Evolutionary conservation across 2,329 filamentous ascomycete genomes (phyloP).

Genomic region (Dichotomopilus funicola): DNA sequence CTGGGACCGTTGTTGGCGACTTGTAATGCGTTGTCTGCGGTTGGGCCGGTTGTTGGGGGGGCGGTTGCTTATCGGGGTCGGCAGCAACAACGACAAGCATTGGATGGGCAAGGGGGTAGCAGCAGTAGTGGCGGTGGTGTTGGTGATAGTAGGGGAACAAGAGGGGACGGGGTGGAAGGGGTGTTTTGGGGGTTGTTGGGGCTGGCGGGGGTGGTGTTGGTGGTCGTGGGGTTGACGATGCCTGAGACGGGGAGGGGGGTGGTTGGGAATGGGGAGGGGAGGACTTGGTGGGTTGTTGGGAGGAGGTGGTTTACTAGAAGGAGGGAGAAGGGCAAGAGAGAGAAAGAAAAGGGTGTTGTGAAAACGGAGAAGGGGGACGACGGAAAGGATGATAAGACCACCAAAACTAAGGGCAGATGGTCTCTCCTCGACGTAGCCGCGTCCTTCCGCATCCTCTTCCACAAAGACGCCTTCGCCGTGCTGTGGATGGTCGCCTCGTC

Average conservation of each 20-base stretch:
- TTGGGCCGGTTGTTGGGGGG: conserved; percentile 14
- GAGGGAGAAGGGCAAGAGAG: neutral
- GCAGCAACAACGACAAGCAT: too few species aligned
- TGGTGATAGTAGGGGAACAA: too few species aligned
- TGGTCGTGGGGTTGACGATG: conserved; percentile 44
- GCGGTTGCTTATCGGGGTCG: neutral
- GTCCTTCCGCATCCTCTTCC: conserved; percentile 43
- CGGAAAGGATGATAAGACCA: too few species aligned
- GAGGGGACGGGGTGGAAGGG: conserved; percentile 46
- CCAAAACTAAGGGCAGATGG: conserved; percentile 19
- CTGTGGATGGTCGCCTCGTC: conserved; percentile 32
- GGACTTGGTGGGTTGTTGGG: conserved; percentile 1
- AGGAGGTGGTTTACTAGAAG: neutral
- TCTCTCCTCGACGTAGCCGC: conserved; percentile 45
- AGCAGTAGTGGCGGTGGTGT: too few species aligned
- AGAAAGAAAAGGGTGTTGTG: too few species aligned
- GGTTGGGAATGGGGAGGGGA: conserved; percentile 47
- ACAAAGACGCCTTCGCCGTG: conserved; percentile 47
- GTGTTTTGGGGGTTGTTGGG: conserved; percentile 57
- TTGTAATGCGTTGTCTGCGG: conserved; percentile 37
- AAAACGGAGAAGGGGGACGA: too few species aligned
- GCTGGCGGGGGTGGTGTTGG: conserved; percentile 32
- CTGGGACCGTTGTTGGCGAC: conserved; percentile 55
- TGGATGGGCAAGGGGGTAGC: too few species aligned
- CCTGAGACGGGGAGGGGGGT: conserved; percentile 49